phyloP scores from a whole-genome alignment of 768 basidiomycete genomes.

The Boletus vinaceobasis region DNA sequence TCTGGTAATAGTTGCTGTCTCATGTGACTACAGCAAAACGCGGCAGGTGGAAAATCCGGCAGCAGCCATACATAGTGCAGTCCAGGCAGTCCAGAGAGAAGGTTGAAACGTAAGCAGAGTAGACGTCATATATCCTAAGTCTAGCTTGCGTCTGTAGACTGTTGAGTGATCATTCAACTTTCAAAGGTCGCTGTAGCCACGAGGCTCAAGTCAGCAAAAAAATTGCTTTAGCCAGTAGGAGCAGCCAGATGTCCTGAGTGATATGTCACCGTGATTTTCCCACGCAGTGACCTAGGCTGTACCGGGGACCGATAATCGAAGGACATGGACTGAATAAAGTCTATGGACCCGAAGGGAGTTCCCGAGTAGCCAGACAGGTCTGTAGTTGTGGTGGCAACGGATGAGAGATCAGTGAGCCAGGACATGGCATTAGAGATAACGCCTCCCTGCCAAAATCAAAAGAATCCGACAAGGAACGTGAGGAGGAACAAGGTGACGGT shows the following conservation, averaged over 20 bases:
- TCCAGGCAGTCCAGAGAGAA: too few relatives aligned
- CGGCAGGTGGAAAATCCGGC: too few relatives aligned
- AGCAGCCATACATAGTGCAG: too few relatives aligned
- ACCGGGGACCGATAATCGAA: not conserved
- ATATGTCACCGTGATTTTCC: not conserved
- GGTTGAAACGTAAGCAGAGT: too few relatives aligned
- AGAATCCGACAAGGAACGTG: not conserved
- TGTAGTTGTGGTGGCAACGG: not conserved
- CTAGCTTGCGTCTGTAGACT: too few relatives aligned
- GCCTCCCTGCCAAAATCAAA: not conserved
- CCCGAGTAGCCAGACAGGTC: not conserved
- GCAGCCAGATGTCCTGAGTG: not conserved
- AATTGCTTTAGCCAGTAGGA: not conserved
- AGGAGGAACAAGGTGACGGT: not conserved
- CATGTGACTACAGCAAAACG: too few relatives aligned
- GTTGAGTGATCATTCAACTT: too few relatives aligned
- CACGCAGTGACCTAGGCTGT: too few relatives aligned
- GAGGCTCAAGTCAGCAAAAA: too few relatives aligned
- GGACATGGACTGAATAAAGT: not conserved
- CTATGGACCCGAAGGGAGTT: not conserved
- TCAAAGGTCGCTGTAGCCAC: too few relatives aligned
- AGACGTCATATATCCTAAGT: too few relatives aligned
- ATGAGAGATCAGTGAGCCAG: not conserved
- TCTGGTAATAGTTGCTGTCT: too few relatives aligned
- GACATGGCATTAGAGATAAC: not conserved